Base-by-base conservation (phyloP, 768 basidiomycete species). In the Russula lepida region DNA sequence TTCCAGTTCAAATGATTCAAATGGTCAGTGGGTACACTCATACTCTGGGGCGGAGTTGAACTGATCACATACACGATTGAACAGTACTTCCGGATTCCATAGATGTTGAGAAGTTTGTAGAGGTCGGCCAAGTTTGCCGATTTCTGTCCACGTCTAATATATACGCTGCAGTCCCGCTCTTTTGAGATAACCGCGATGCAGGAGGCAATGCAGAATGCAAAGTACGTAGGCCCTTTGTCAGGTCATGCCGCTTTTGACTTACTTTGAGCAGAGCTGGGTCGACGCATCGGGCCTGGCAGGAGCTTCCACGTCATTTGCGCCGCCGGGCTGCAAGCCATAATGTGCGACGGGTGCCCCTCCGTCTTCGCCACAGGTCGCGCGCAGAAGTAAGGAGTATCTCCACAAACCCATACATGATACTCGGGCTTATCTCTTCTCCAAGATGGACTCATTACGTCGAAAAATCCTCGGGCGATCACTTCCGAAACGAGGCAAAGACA, bases 271-370 rank as follows among this genome's bases (percentile, higher is more conserved):
- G 91, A 57, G 78, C 78, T 8, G 81, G 79, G 66, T 81, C 87
- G 17, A 89, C 88, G 0, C 85, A 89, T 58, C 79, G 94, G 60
- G 89, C 85, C 5, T 99, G 95, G 85, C 95, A 99, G 73, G 85
- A 88, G 11, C 80, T 98, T 7, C 95, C 95, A 12, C 83, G 95
- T 19, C 91, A 94, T 73, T 79, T 99, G 25, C 83, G 97, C 30
- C 81, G 95, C 48, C 79, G 95, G 69, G 95, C 95, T 12, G 95
- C 97, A 2, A 94, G 92, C 68, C 95, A 98, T 72, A 89, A 98
- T 72, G 85, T 93, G 25, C 85, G 92, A 4, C 84, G 95, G 12
- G 91, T 99, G 32, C 95, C 95, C 1, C 71, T 81, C n/a, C 80
- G 89, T 19, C 76, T 98, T 32, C 81, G 95, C 56, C 84, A 83